Evolutionary conservation across 129 eudicot genomes (phyloP), one percentile per base, ranked within the genome.

Genomic region (Flaveria ramosissima): DNA sequence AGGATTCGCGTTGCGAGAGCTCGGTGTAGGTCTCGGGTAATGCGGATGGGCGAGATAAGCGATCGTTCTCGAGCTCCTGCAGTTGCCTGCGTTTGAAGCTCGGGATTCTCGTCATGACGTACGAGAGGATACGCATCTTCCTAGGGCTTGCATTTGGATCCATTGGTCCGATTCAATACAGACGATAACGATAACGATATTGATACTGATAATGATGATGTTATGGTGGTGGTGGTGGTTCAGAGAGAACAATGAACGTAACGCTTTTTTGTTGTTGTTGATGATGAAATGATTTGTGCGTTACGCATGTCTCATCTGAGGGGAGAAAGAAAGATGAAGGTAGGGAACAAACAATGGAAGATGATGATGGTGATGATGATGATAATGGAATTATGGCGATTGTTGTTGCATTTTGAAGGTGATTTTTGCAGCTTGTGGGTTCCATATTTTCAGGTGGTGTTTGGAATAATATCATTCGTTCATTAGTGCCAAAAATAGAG

Each of bases 101-200:
- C 48, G 92, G 96, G n/a, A 93, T 77, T 10, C 77, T 89, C 13
- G 86, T 69, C 97, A 88, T 90, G 55, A 90, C 92, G 70, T 86
- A 87, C 53, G 90, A 80, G 67, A 93, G 85, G 61, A 93, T 84
- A 15, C 97, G 92, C 87, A 83, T 84, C 70, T 80, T 78, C 52
- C 75, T 88, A 6, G 92, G 92, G 56, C 81, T 86, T 27, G 82
- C 26, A 59, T 70, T 86, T 20, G 82, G 77, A 70, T 78, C 82
- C 82, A 78, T 78, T 42, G 81, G 21, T 60, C 4, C 12, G 32
- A 47, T 8, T 16, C 30, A 32, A 32, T 0, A 32, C 39, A 32
- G 7, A 30, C 2, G 36, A 32, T 39, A 12, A n/a, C 1, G 67
- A 23, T 61, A 43, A 0, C 39, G 7, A 32, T 32, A 32, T 0